phyloP scores from a whole-genome alignment of 139 green algal species.

The Volvox africanus region DNA sequence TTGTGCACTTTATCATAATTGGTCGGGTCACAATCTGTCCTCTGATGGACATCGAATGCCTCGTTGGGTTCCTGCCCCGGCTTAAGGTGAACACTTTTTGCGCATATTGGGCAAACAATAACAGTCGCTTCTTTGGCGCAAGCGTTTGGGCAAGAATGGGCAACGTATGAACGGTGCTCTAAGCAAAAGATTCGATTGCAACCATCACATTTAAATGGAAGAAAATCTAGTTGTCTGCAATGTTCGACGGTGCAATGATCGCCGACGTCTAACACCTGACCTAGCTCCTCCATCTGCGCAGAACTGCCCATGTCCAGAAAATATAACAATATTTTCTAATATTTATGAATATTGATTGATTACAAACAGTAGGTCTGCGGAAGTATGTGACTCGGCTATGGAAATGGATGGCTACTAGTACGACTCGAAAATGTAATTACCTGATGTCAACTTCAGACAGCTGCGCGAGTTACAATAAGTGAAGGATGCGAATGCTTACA shows the following conservation, averaged over 20 bases:
- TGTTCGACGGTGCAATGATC: slow-evolving; percentile 66
- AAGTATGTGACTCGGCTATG: too few species aligned
- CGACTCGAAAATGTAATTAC: neutral
- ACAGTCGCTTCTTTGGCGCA: slow-evolving; percentile 43
- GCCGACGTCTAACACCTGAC: slow-evolving; percentile 31
- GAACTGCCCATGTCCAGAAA: neutral
- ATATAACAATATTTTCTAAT: neutral
- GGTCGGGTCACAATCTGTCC: slow-evolving; percentile 71
- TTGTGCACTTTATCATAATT: slow-evolving; percentile 83
- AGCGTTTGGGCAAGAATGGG: slow-evolving; percentile 69
- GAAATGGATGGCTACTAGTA: neutral
- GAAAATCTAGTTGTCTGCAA: slow-evolving; percentile 82
- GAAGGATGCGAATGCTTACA: too few species aligned
- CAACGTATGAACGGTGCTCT: slow-evolving; percentile 71
- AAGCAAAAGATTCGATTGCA: slow-evolving; percentile 77
- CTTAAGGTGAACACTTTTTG: slow-evolving; percentile 43
- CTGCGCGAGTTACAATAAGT: neutral
- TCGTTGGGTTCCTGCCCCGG: slow-evolving; percentile 64
- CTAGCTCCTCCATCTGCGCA: neutral
- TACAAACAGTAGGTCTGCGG: too few species aligned
- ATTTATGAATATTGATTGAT: too few species aligned
- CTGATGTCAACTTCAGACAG: neutral
- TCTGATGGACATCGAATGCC: slow-evolving; percentile 63
- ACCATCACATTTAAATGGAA: slow-evolving; percentile 80
- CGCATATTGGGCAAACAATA: slow-evolving; percentile 85